Evolutionary conservation across 2,329 filamentous ascomycete species (phyloP).

Genomic region (Meredithiella fracta): DNA sequence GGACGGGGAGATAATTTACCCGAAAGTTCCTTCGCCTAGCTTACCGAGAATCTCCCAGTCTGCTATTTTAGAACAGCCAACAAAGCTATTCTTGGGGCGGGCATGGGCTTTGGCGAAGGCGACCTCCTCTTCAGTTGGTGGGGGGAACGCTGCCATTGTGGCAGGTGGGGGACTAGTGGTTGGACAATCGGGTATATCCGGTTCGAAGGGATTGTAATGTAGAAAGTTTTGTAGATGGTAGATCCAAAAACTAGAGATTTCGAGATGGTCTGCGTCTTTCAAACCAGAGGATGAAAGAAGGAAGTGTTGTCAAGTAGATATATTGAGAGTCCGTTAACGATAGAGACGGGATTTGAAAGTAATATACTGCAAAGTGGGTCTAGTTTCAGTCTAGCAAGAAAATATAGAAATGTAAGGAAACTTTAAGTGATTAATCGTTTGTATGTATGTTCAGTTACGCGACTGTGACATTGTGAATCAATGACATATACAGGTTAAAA

Average conservation of each 20-base stretch:
- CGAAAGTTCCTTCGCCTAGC: slow-evolving; percentile 90
- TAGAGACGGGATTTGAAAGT: too few relatives aligned
- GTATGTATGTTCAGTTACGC: too few relatives aligned
- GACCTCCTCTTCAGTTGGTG: slow-evolving; percentile 18
- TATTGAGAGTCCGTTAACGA: too few relatives aligned
- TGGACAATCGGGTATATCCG: not conserved
- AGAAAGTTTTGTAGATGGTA: too few relatives aligned
- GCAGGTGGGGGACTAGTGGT: not conserved
- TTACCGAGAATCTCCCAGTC: slow-evolving; percentile 70
- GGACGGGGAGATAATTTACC: slow-evolving; percentile 21
- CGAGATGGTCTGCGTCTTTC: too few relatives aligned
- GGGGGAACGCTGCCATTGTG: not conserved
- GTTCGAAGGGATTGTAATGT: not conserved
- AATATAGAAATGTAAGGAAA: too few relatives aligned
- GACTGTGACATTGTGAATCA: not conserved
- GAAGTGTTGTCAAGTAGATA: too few relatives aligned
- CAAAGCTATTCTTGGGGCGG: slow-evolving; percentile 46
- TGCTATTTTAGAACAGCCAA: slow-evolving; percentile 67
- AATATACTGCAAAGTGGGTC: too few relatives aligned
- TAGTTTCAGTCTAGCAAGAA: too few relatives aligned
- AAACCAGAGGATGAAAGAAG: too few relatives aligned
- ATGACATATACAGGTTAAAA: not conserved
- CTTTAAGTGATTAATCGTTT: too few relatives aligned
- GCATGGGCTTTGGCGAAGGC: slow-evolving; percentile 40
- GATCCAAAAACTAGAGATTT: too few relatives aligned